phyloP scores from a whole-genome alignment of 2,329 filamentous ascomycete genomes.

The Septoria linicola region DNA sequence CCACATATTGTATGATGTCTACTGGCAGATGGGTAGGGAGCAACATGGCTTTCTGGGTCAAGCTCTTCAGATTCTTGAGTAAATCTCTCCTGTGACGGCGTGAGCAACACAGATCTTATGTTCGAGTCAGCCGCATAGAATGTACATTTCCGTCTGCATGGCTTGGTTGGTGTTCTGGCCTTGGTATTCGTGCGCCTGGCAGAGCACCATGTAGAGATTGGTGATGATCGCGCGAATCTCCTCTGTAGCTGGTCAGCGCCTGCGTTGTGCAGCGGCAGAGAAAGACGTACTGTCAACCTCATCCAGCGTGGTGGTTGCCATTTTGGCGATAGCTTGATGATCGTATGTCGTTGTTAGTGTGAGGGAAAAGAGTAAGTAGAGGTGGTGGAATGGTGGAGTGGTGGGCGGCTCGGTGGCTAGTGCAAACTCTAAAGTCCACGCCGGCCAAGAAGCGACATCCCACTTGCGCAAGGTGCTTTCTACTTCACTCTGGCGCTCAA shows the following conservation, averaged over 20 bases:
- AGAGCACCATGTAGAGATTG: constrained; percentile 59
- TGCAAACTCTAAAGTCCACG: not conserved
- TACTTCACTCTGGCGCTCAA: not conserved
- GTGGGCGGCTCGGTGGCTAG: too few species aligned
- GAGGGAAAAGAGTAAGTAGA: not conserved
- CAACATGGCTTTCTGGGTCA: constrained; percentile 51
- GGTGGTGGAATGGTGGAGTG: not conserved
- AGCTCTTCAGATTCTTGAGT: constrained; percentile 53
- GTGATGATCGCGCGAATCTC: constrained; percentile 62
- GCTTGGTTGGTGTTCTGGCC: constrained; percentile 57
- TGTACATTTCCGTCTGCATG: constrained; percentile 58
- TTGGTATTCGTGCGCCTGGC: constrained; percentile 61
- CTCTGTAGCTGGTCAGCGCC: constrained; percentile 37
- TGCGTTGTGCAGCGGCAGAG: not conserved
- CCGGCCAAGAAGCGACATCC: too few species aligned
- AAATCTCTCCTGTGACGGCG: constrained; percentile 47
- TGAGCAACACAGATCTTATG: constrained; percentile 1
- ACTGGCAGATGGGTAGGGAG: constrained; percentile 57
- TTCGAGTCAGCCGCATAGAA: too few species aligned
- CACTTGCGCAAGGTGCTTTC: too few species aligned
- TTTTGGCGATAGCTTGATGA: constrained; percentile 14
- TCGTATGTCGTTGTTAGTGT: not conserved
- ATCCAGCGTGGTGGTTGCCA: constrained; percentile 35
- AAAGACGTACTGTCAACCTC: constrained; percentile 34
- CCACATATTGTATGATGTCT: constrained; percentile 65